These are phyloP conservation scores for Rhinocladiella similis DNA, from an alignment of 2,329 filamentous ascomycete species.

Conservation along the genomic window DNA sequence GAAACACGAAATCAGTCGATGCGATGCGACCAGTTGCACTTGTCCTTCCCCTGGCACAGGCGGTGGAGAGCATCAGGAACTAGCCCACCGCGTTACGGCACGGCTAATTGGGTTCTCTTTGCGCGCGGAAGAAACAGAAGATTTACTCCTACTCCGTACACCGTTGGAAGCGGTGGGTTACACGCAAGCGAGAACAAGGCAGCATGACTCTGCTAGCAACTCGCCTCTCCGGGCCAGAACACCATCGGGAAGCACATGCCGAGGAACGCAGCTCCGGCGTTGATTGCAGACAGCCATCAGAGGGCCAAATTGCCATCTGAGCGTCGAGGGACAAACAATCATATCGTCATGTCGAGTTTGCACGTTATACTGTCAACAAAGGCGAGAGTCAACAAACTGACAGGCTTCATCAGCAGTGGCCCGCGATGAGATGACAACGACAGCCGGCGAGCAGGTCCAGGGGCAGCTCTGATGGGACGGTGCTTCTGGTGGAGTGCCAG, in stretches of 20 bases:
- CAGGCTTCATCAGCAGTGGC: slow-evolving; percentile 10
- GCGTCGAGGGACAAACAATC: background rate
- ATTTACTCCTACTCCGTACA: background rate
- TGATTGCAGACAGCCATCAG: background rate
- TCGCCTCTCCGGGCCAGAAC: background rate
- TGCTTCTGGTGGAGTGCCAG: background rate
- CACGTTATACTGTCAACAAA: slow-evolving; percentile 2
- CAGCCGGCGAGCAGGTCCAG: background rate
- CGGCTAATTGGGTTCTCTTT: background rate
- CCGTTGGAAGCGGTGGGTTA: background rate
- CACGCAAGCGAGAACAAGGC: background rate
- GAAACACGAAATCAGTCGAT: background rate
- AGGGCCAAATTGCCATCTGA: background rate
- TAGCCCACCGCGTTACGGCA: background rate
- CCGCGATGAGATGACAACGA: slow-evolving; percentile 4
- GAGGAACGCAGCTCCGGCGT: background rate
- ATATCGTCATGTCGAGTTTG: background rate
- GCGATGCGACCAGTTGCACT: background rate
- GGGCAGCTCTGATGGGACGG: slow-evolving; percentile 5
- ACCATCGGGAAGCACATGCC: background rate
- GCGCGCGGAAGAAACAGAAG: background rate
- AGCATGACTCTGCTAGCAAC: background rate
- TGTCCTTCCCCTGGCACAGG: background rate
- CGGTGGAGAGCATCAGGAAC: background rate
- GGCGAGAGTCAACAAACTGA: background rate